Evolutionary conservation across 495 filamentous ascomycete genomes (phyloP), one percentile per base, ranked within the genome.

Genomic region (Penicillium taxi): DNA sequence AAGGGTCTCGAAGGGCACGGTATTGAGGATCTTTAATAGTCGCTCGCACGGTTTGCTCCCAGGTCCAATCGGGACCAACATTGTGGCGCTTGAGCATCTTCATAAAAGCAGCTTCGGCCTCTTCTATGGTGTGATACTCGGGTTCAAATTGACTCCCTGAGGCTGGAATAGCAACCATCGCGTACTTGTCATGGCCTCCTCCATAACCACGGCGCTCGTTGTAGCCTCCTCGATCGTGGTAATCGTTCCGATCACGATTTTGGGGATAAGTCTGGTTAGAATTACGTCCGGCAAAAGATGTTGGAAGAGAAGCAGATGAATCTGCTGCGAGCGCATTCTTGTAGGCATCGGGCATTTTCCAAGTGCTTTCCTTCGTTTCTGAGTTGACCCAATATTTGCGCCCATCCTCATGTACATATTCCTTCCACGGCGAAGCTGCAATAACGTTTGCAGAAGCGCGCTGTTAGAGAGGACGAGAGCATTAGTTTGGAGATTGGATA

Each of bases 1-100:
- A 86, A 2, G 93, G 91, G 50, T 96, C 90, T 53, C 90, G 93
- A 42, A 99, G 73, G 8, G 91, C 82, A 34, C 90, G 83, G 54
- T 91, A 96, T 48, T 96, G 87, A 20, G 88, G 81, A 44, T 99
- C 91, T 56, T 85, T 90, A 52, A 94, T 85, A n/a, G 82, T 84
- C 11, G 75, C 77, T 32, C 85, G 81, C 66, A 99, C 82, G 0
- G 86, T 80, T 53, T 94, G 81, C 39, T 91, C 84, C 87, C 87
- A 99, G 0, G 78, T 77, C 86, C 85, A 95, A 50, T 94, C 85
- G 7, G 87, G 79, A 45, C 90, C 81, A 12, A 95, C 84, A 51
- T 81, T 81, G 46, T 78, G 81, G 25, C 86, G 80, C 37, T 83
- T 84, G 23, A 99, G 72, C 42, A 96, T 74, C 55, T 95, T 96